Base-by-base conservation (phyloP, 2,329 filamentous ascomycete species). In the Fusarium liriodendri region DNA sequence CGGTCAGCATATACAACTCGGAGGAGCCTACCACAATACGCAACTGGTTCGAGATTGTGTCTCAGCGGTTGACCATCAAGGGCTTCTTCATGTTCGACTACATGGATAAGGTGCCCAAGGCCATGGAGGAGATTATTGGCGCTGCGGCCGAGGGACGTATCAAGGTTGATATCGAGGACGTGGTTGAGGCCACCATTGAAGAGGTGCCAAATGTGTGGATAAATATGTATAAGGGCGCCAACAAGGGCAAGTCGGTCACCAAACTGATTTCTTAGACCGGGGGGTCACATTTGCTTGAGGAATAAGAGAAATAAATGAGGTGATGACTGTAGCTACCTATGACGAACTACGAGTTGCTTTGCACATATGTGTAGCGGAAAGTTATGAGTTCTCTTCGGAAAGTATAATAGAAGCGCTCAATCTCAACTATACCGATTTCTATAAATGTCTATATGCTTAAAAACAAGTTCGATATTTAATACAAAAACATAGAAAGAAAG, bases 191-290 rank as follows among this genome's bases (percentile, higher is more conserved):
- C 0, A 60, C 35, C 3, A 69, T 70, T 13, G 72, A 75, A 14
- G 74, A 71, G 14, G 68, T 76, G 11, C 70, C 66, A 0, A 45
- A 65, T 8, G 62, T 55, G 2, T 73, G 71, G 70, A 59, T 62
- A 5, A 32, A 70, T 37, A 35, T 72, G 3, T 72, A 70, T 6
- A 62, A 54, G 7, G 70, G 70, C 2, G 59, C 35, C 8, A 72
- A 72, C 6, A 66, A 25, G 11, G 66, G 66, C 9, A 72, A 72
- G 5, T 73, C 47, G 4, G 42, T 73, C 1, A 73, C 70, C 0
- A 70, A 73, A 25, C n/a, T 73, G 1, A 18, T 69, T 4, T 3
- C 16, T 22, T 57, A 57, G 13, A 14, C 5, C 5, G n/a, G 25
- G 22, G 16, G 8, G 5, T 18, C 6, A 16, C 16, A 6, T 50